Base-by-base conservation (phyloP, 306 rosid species). In the Mimosa bimucronata region DNA sequence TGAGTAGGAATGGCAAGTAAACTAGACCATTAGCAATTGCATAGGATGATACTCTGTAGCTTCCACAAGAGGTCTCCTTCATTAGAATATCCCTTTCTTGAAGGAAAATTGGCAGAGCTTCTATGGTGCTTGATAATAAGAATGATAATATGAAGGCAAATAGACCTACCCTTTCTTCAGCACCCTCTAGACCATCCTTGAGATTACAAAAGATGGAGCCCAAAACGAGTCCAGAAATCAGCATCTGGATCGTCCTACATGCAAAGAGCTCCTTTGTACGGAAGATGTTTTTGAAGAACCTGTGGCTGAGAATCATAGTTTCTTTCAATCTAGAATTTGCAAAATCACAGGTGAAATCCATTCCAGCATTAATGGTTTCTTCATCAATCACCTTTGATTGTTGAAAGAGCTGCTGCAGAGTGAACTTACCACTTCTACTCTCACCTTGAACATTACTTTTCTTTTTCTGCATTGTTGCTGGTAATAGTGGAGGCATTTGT, bases 11-110 rank as follows among this genome's bases (percentile, higher is more conserved):
- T 31, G 96, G 97, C 76, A 88, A 80, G 78, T 87, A 92, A 58
- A 92, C 97, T 1, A 92, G 73, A 52, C 90, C 92, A 70, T 92
- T 92, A 12, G 96, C 96, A 37, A 92, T 86, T 62, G 92, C 89
- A 78, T 92, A 92, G 28, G 97, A 91, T 29, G 94, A 90, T 67
- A 92, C 88, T 73, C 96, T 81, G 83, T 92, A 92, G 85, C 91
- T 92, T 73, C 97, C 92, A n/a, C 91, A 82, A 21, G 91, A 89
- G 5, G 91, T 92, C 79, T 92, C 97, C 80, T 83, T 91, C 91
- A 92, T 86, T 57, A 91, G 81, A 83, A 92, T 92, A 83, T 88
- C 92, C 79, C 92, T 92, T 78, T 92, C 96, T 87, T 91, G 97
- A 45, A 90, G 79, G 79, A 90, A 92, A 41, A 90, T 84, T 1